Conservation (phyloP, 495 filamentous ascomycete genomes). For the Lasiosphaeris hirsuta region DNA sequence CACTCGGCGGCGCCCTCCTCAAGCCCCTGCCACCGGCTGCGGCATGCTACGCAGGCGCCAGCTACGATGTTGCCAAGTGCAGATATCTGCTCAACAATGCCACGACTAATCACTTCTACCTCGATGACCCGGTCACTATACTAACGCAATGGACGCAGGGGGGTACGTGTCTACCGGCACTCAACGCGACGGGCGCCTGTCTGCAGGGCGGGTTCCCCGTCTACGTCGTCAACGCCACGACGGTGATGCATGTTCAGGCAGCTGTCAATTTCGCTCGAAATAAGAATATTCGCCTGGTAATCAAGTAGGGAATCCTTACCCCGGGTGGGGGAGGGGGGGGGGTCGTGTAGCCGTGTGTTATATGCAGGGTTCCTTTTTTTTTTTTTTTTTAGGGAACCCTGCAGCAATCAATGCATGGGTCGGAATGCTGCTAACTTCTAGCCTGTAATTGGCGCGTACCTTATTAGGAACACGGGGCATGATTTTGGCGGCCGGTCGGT, state of each 20-base stretch:
- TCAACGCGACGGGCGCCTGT: slow-evolving; percentile 40
- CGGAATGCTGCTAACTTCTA: too few species aligned
- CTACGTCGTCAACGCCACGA: slow-evolving; percentile 56
- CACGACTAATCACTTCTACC: slow-evolving; percentile 28
- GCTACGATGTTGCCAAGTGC: slow-evolving; percentile 43
- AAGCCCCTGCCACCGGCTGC: slow-evolving; percentile 50
- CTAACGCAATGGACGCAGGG: slow-evolving; percentile 38
- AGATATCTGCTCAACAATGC: slow-evolving; percentile 26
- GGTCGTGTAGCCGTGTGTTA: too few species aligned
- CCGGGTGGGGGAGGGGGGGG: too few species aligned
- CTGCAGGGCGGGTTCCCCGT: slow-evolving; percentile 55
- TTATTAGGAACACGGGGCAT: slow-evolving; percentile 72
- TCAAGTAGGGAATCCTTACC: slow-evolving; percentile 56
- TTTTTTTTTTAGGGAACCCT: too few species aligned
- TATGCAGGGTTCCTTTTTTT: too few species aligned
- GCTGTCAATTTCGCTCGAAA: slow-evolving; percentile 62
- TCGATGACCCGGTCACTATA: slow-evolving; percentile 33
- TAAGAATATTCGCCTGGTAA: slow-evolving; percentile 52
- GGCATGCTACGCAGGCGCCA: slow-evolving; percentile 48
- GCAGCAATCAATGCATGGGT: too few species aligned
- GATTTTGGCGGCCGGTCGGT: slow-evolving; percentile 56
- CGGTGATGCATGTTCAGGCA: slow-evolving; percentile 51
- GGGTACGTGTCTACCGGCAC: slow-evolving; percentile 37
- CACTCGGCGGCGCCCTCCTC: slow-evolving; percentile 46
- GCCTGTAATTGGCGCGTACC: background rate